Evolutionary conservation across 2,329 filamentous ascomycete species (phyloP), one percentile per base, ranked within the genome.

Genomic region (Neofusicoccum parvum): DNA sequence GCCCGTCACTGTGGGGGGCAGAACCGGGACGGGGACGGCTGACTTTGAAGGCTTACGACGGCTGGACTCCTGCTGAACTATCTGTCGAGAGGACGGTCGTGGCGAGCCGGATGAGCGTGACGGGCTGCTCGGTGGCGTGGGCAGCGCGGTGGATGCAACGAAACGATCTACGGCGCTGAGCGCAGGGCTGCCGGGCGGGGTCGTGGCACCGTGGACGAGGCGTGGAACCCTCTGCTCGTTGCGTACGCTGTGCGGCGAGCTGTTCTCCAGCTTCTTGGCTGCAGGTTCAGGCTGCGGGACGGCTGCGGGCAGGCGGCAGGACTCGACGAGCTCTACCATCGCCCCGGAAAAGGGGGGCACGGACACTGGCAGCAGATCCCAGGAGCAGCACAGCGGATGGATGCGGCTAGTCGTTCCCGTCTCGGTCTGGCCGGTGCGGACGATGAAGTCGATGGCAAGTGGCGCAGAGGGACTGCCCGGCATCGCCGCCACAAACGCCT

Each of bases 71-170:
- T 53, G 27, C 27, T 36, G 27, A 2, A 5, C 32, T 15, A 3
- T 2, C 34, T 5, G 50, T 20, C 20, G 20, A 20, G 20, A 20
- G 20, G 20, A 20, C 2, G 20, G 20, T 2, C 34, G 53, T 27
- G 53, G 53, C 20, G 53, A 56, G 37, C 10, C 37, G 5, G 37
- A 23, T 36, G 34, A 43, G 37, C 53, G 37, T 27, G 56, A n/a
- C 2, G 53, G 56, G 43, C 56, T 62, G 56, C 56, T 37, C 15
- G 56, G 56, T 11, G 56, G 56, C 15, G 56, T 62, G n/a, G 56
- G 56, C 1, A 62, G 32, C 12, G 23, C 49, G 27, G 43, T 23
- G 0, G 45, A 36, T 41, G 56, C 43, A 43, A 49, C 43, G 56
- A 62, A 46, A 32, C 43, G 45, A 15, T 37, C 27, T 0, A 34